phyloP scores from a whole-genome alignment of 1,284 basidiomycete genomes.

The Leucoagaricus sp. region DNA sequence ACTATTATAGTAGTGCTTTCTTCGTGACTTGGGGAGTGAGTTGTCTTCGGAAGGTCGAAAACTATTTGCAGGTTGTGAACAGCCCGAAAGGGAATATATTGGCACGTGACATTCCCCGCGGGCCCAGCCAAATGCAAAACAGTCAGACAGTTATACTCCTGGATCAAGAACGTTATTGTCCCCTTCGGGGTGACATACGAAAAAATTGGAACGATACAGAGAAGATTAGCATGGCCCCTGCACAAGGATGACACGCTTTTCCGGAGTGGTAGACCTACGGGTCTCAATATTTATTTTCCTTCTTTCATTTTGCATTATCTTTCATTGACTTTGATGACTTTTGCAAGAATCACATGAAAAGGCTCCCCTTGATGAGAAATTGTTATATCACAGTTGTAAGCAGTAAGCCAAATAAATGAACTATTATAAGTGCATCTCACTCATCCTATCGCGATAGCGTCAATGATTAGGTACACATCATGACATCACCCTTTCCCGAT shows the following conservation, averaged over 20 bases:
- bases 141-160: background rate
- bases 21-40: background rate
- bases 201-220: conserved; percentile 50
- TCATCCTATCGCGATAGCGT: no score
- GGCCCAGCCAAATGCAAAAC: conserved; percentile 25
- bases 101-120: conserved; percentile 15
- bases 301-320: background rate
- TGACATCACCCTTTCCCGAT: background rate
- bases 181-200: conserved; percentile 49
- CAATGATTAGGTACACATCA: background rate
- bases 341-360: background rate
- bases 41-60: no score
- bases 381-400: no score
- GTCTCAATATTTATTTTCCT: conserved; percentile 44
- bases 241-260: conserved; percentile 53
- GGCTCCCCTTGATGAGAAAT: no score
- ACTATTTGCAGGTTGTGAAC: no score
- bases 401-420: no score
- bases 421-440: no score
- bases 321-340: background rate
- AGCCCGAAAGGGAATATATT: no score
- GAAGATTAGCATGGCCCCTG: conserved; percentile 54
- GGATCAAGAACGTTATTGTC: conserved; percentile 22
- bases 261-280: conserved; percentile 49
- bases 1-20: background rate